Base-by-base conservation (phyloP, 202 grass and related monocot genomes). In the Setaria italica region DNA sequence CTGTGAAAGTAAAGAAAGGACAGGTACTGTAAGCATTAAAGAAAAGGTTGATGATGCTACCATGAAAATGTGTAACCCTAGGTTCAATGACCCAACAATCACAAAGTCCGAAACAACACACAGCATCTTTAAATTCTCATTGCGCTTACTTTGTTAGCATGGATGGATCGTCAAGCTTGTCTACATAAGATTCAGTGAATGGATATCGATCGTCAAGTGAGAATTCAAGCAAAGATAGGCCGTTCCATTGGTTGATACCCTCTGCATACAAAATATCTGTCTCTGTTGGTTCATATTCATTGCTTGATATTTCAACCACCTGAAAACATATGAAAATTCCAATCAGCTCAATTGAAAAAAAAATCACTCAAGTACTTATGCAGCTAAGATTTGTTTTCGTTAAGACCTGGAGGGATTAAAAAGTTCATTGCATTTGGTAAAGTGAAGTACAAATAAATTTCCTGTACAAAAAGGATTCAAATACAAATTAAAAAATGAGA, bases 241-340 rank as follows among this genome's bases (percentile, higher is more conserved):
- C 90, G 77, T 91, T 90, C 59, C 87, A 88, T 12, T 86, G 85
- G 87, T 70, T 88, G 32, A 90, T 51, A 70, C 90, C 87, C 63
- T 89, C 87, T 0, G 90, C 85, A 41, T 90, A 87, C 35, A 90
- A 80, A 67, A 92, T 92, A 81, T 94, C 92, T 9, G n/a, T 80
- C 58, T 90, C 86, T 41, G 78, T 87, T 30, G 89, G 92, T 76
- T 92, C 92, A 58, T 94, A 94, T 41, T 92, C 92, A 4, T 83
- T 82, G 80, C 92, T 92, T 33, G 89, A 94, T 68, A 94, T 85
- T 75, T 92, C 90, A 85, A 85, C 87, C 81, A 84, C 87, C 92
- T 94, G 74, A 78, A 62, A 81, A 79, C 0, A 74, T 66, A 50
- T 37, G 10, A 74, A 72, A 74, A 13, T 15, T 50, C 55, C 29